Conservation (phyloP, 352 stramenopile species). For the Peronospora destructor region DNA sequence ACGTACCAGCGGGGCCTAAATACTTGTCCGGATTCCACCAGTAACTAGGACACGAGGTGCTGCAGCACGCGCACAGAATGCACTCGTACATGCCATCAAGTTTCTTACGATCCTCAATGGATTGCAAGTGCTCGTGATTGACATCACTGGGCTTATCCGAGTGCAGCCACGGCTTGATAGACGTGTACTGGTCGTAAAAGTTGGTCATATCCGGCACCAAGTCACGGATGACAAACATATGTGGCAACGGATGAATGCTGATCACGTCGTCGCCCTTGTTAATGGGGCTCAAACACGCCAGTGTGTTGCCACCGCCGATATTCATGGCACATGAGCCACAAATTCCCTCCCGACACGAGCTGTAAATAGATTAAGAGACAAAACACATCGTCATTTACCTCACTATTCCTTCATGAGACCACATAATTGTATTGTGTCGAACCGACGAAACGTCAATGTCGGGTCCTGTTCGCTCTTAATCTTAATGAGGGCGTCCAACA, state of each 20-base stretch:
- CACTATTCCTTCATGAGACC: background rate
- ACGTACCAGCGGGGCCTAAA: constrained; percentile 81
- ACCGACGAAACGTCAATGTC: constrained; percentile 96
- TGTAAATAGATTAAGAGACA: constrained; percentile 17
- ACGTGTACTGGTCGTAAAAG: constrained; percentile 97
- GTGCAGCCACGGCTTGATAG: constrained; percentile 99
- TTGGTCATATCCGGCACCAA: constrained; percentile 99
- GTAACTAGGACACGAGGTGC: constrained; percentile 97
- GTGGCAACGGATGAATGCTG: constrained; percentile 98
- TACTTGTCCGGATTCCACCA: constrained; percentile 99
- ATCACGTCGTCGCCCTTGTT: constrained; percentile 89
- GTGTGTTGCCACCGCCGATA: constrained; percentile 97
- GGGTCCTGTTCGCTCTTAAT: constrained; percentile 99
- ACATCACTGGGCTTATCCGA: constrained; percentile 83
- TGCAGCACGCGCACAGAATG: constrained; percentile 99
- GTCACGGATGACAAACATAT: constrained; percentile 99
- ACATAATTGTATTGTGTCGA: background rate
- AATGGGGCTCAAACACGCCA: constrained; percentile 98
- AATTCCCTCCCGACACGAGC: constrained; percentile 98
- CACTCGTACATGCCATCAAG: constrained; percentile 99
- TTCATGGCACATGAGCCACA: constrained; percentile 99
- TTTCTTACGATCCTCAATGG: constrained; percentile 96
- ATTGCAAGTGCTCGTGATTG: constrained; percentile 85
- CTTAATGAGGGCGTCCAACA: constrained; percentile 98
- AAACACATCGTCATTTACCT: constrained; percentile 1